Evolutionary conservation across 225 moss, liverwort and hornwort genomes (phyloP), one percentile per base, ranked within the genome.

Genomic region (Marchantia paleacea): DNA sequence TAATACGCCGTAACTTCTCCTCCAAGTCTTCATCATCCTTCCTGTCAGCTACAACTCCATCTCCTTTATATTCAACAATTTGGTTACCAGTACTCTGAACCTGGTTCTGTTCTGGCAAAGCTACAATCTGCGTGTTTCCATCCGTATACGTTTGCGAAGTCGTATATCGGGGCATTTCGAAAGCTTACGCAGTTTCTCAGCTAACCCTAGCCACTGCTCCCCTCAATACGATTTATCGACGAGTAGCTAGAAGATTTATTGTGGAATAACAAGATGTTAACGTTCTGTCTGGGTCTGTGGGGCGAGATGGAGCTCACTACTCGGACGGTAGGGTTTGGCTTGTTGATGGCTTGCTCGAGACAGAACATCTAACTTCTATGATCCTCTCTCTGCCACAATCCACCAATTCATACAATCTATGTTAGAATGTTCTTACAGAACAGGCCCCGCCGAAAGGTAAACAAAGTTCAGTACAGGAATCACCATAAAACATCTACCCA

Each of bases 21-120:
- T 99, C 99, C 90, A 99, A 87, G 80, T 99, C 99, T 85, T 99
- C 99, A 75, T 94, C 95, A 55, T 95, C 95, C 78, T 88, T 90
- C 86, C 92, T 91, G 73, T 90, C 91, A 57, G 76, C 86, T 39
- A 68, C 15, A 5, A 79, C 80, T 69, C 88, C 89, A 22, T 88
- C 92, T 49, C 88, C 94, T 80, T 83, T 92, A 64, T 90, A 92
- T 76, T 91, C 95, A 10, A 92, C 94, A 83, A 99, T 95, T 67
- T 91, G 88, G 75, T 61, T 79, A 26, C 60, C 19, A 39, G 58
- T 18, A 55, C 28, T 39, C 74, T 28, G 74, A 15, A 28, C 47
- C 50, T 78, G 65, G 80, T 55, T 87, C 81, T 68, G 85, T 50
- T 93, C 92, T 54, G 94, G 89, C 67, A 99, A 78, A 68, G 91